phyloP scores from a whole-genome alignment of 495 filamentous ascomycete species.

The Polyplosphaeria fusca region DNA sequence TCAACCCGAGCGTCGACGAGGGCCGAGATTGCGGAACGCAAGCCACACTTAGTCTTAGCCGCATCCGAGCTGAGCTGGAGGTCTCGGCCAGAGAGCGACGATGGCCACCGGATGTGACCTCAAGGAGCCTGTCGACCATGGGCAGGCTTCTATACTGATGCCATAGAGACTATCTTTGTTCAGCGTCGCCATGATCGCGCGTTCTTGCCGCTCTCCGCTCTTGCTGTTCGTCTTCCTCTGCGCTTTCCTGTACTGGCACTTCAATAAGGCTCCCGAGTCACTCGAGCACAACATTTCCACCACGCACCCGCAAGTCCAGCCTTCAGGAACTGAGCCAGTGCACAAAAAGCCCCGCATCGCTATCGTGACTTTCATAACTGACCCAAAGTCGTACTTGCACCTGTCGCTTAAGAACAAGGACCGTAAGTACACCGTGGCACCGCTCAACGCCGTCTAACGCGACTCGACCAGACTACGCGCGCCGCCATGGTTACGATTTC shows the following conservation, averaged over 20 bases:
- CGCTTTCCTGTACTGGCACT: constrained; percentile 8
- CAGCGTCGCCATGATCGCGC: constrained; percentile 11
- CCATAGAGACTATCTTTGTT: too few species aligned
- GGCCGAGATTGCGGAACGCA: too few species aligned
- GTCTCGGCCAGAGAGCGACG: too few species aligned
- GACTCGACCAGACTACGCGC: constrained; percentile 24
- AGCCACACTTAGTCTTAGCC: too few species aligned
- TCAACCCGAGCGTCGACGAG: too few species aligned
- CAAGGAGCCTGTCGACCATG: too few species aligned
- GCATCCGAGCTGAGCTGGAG: too few species aligned
- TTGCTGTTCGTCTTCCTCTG: constrained; percentile 15
- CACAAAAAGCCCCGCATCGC: constrained; percentile 19
- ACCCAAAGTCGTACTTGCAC: constrained; percentile 31
- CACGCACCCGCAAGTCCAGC: background rate
- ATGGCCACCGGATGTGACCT: too few species aligned
- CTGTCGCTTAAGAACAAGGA: constrained; percentile 33
- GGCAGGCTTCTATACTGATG: too few species aligned
- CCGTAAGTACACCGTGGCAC: constrained; percentile 8
- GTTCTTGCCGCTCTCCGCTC: constrained; percentile 3
- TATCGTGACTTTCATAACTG: constrained; percentile 30
- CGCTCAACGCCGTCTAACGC: background rate
- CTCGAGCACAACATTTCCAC: background rate
- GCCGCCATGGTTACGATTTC: constrained; percentile 33
- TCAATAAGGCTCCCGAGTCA: background rate
- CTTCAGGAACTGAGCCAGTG: background rate